Evolutionary conservation across 2,329 filamentous ascomycete species (phyloP).

Genomic region (Xylaria sp.): DNA sequence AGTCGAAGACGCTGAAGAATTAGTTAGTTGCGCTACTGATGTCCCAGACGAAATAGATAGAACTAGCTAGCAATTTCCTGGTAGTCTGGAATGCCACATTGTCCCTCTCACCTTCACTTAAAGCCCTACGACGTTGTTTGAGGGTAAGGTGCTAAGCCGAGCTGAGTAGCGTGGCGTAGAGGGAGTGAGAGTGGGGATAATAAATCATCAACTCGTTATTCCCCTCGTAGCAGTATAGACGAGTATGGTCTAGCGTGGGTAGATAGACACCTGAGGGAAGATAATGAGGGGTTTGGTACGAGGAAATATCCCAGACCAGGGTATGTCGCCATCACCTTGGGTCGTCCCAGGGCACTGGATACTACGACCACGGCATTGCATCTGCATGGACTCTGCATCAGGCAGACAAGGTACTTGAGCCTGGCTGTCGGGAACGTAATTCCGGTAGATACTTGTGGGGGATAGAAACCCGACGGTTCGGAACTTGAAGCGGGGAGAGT

Average conservation of each 20-base stretch:
- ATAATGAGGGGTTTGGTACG: not conserved
- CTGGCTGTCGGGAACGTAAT: not conserved
- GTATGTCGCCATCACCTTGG: not conserved
- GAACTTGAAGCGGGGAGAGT: constrained; percentile 6
- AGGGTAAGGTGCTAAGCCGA: not conserved
- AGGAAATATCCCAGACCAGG: not conserved
- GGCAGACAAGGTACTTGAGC: constrained; percentile 2
- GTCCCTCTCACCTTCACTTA: not conserved
- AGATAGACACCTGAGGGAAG: not conserved
- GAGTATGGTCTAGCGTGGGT: constrained; percentile 2
- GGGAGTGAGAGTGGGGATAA: not conserved
- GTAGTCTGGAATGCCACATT: not conserved
- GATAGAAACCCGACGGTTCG: constrained; percentile 9
- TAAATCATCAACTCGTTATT: not conserved
- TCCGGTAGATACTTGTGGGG: constrained; percentile 10
- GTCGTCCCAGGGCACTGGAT: constrained; percentile 1
- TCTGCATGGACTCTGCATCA: constrained; percentile 15
- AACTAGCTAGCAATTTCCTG: not conserved
- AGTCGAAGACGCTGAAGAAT: not conserved
- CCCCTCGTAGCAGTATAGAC: not conserved
- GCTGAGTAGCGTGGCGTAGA: not conserved
- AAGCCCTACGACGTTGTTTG: not conserved
- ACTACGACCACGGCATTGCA: not conserved
- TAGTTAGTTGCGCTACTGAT: not conserved
- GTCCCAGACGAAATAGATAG: not conserved